A percentile compares a stretch with the other conserved stretches of the same genome.
Evolutionary conservation across 2,329 filamentous ascomycete species (phyloP).

Genomic region (Aureobasidium sp.): DNA sequence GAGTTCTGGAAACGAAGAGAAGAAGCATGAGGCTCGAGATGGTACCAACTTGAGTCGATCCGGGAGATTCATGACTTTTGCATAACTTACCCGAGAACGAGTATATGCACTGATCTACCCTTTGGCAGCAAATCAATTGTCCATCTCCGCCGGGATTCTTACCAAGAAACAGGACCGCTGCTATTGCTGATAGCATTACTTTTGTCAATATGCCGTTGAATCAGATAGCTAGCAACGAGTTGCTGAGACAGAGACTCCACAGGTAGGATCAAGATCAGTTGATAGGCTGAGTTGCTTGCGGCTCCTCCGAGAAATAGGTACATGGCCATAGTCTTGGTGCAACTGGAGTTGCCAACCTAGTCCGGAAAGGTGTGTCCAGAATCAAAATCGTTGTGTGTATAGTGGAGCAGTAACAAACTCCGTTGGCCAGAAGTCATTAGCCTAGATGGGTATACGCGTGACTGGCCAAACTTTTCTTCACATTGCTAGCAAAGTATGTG

Average conservation of each 20-base stretch:
- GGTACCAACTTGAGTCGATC: constrained; percentile 1
- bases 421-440: constrained; percentile 4
- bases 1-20: constrained; percentile 1
- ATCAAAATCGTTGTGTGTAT: not conserved
- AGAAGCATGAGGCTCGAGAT: constrained; percentile 8
- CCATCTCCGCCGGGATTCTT: not conserved
- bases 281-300: not conserved
- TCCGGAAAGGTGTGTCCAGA: not conserved
- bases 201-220: not conserved
- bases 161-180: not conserved
- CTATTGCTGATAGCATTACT: not conserved
- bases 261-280: not conserved
- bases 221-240: not conserved
- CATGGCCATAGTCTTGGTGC: not conserved
- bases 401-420: constrained; percentile 1
- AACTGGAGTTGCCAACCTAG: not conserved
- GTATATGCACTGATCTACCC: not conserved
- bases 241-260: not conserved
- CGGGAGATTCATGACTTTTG: not conserved
- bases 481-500: not conserved
- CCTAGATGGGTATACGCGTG: not conserved
- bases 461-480: not conserved
- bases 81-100: not conserved
- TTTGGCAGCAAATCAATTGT: not conserved
- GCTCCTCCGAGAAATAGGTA: not conserved